Evolutionary conservation across 768 basidiomycete species (phyloP).

Genomic region (Vararia minispora): DNA sequence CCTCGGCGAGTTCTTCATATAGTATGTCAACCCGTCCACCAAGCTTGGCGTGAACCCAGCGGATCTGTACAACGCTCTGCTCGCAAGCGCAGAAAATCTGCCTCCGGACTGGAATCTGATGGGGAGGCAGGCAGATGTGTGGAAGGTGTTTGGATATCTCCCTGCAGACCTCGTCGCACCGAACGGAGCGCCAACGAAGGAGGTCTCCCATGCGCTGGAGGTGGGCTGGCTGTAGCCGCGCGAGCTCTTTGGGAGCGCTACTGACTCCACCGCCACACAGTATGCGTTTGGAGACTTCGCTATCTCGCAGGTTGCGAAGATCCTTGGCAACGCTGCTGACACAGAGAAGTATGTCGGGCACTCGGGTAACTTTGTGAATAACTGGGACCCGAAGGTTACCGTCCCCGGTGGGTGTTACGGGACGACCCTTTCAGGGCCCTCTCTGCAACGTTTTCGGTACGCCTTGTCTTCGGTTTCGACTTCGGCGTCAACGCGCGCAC

Average conservation of each 20-base stretch:
- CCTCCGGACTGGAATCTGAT: slow-evolving; percentile 54
- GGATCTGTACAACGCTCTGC: slow-evolving; percentile 43
- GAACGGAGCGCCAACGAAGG: slow-evolving; percentile 48
- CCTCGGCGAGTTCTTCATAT: slow-evolving; percentile 53
- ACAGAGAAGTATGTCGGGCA: slow-evolving; percentile 38
- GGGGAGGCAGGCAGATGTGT: slow-evolving; percentile 44
- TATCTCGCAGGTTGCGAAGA: slow-evolving; percentile 51
- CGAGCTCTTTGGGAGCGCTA: too few relatives aligned
- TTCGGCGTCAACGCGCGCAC: too few relatives aligned
- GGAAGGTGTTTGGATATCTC: slow-evolving; percentile 39
- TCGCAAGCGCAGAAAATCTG: slow-evolving; percentile 47
- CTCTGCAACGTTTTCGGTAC: too few relatives aligned
- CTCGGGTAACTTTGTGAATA: slow-evolving; percentile 44
- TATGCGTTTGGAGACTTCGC: slow-evolving; percentile 55
- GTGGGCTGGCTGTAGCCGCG: slow-evolving; percentile 23
- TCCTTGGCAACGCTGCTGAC: slow-evolving; percentile 38
- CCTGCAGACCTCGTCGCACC: slow-evolving; percentile 23
- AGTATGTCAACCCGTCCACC: slow-evolving; percentile 39
- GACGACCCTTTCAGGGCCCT: too few relatives aligned
- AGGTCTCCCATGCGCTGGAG: slow-evolving; percentile 52
- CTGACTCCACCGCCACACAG: slow-evolving; percentile 23
- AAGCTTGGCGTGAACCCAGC: slow-evolving; percentile 35
- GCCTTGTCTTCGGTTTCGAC: too few relatives aligned
- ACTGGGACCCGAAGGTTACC: slow-evolving; percentile 47
- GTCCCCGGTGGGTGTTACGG: slow-evolving; percentile 42